Evolutionary conservation across 805 yeast genomes (phyloP).

Genomic region (Kodamaea kaohsiungensis): DNA sequence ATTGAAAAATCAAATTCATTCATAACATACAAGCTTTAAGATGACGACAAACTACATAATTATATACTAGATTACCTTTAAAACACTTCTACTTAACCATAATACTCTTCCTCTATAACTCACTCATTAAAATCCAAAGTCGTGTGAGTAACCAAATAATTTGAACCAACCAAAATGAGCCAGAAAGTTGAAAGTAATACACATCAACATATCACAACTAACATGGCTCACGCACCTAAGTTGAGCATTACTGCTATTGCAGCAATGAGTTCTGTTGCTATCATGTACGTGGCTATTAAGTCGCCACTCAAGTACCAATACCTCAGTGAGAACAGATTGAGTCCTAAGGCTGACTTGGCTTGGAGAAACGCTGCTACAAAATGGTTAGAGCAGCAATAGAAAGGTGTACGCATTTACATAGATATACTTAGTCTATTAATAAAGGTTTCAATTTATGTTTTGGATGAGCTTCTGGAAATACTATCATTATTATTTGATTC

Average conservation of each 20-base stretch:
- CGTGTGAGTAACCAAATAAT: slow-evolving; percentile 7
- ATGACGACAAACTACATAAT: too few relatives aligned
- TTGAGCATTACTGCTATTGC: slow-evolving; percentile 41
- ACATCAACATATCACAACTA: neutral
- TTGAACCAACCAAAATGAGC: slow-evolving; percentile 9
- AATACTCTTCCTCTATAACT: too few relatives aligned
- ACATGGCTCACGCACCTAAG: slow-evolving; percentile 37
- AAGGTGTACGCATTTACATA: neutral
- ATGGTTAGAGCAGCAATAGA: slow-evolving; percentile 37
- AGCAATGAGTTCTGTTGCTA: slow-evolving; percentile 43
- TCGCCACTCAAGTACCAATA: slow-evolving; percentile 45
- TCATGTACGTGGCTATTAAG: slow-evolving; percentile 38
- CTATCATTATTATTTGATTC: neutral
- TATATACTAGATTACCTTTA: neutral
- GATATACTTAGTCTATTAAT: neutral
- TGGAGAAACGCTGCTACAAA: slow-evolving; percentile 48
- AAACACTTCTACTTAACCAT: neutral
- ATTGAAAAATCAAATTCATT: too few relatives aligned
- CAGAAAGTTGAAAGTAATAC: slow-evolving; percentile 2
- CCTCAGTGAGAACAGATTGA: slow-evolving; percentile 42
- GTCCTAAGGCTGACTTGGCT: slow-evolving; percentile 49
- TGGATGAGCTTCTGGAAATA: neutral
- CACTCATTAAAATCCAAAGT: neutral
- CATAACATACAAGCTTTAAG: neutral
- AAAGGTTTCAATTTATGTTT: neutral